phyloP scores from a whole-genome alignment of 495 filamentous ascomycete genomes.

The Pyrenula massariospora region DNA sequence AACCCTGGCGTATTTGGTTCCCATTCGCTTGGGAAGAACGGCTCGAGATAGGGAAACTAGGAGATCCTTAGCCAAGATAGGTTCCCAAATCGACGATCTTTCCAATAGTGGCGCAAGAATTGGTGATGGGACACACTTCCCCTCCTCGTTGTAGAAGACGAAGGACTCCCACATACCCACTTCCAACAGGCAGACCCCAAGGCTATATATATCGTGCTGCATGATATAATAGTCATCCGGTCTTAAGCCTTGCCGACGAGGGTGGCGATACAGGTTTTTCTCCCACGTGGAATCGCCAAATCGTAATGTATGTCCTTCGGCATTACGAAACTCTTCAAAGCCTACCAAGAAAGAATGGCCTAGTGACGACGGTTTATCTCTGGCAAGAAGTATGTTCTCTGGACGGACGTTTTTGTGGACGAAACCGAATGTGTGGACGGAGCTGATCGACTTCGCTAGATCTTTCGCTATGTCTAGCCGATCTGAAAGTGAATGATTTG shows the following conservation, averaged over 20 bases:
- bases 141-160: conserved; percentile 11
- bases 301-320: conserved; percentile 22
- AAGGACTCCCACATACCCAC: conserved; percentile 48
- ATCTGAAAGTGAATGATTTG: conserved; percentile 13
- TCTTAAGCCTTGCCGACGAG: conserved; percentile 31
- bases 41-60: conserved; percentile 25
- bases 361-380: conserved; percentile 8
- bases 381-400: conserved; percentile 36
- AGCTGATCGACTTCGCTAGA: conserved; percentile 32
- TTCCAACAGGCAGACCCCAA: conserved; percentile 50
- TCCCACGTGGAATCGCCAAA: conserved; percentile 29
- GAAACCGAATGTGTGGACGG: conserved; percentile 36
- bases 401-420: conserved; percentile 50
- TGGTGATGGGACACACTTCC: not conserved
- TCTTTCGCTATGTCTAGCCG: conserved; percentile 28
- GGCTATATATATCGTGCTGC: conserved; percentile 56
- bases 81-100: conserved; percentile 1
- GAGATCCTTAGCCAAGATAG: conserved; percentile 20
- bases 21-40: conserved; percentile 35
- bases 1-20: conserved; percentile 32
- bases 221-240: conserved; percentile 33
- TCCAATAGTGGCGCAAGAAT: not conserved
- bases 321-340: conserved; percentile 34
- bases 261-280: conserved; percentile 46
- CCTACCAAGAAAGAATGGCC: conserved; percentile 31